Percentiles rank a stretch among this genome's conserved stretches.
Conservation (phyloP, 768 basidiomycete species). For the Mycena alexandri region DNA sequence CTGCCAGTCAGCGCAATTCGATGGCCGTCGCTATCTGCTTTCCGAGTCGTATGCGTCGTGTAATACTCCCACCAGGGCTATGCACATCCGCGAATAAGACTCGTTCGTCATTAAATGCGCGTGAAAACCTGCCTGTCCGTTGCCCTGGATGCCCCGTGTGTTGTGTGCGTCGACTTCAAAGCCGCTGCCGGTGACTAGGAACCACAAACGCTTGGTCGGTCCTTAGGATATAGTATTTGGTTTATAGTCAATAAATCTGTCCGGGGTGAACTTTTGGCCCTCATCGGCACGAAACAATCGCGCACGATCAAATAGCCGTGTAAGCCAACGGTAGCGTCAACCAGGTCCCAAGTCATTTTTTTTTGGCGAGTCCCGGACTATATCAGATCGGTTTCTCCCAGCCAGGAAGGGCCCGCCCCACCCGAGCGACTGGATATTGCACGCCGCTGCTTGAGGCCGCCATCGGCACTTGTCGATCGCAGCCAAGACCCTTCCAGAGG, state of each 20-base stretch:
- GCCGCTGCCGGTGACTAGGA: slow-evolving; percentile 67
- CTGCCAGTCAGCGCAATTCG: slow-evolving; percentile 71
- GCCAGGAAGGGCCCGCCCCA: slow-evolving; percentile 37
- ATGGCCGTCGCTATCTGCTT: slow-evolving; percentile 67
- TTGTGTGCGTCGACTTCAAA: slow-evolving; percentile 68
- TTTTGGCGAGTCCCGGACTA: too few species aligned
- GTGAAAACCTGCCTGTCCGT: slow-evolving; percentile 59
- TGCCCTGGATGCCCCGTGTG: slow-evolving; percentile 68
- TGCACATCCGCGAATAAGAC: background rate
- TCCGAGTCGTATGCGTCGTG: slow-evolving; percentile 56
- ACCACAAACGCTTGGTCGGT: slow-evolving; percentile 76
- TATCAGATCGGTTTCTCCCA: too few species aligned
- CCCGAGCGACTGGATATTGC: too few species aligned
- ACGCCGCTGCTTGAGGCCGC: too few species aligned
- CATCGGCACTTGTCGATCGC: slow-evolving; percentile 52
- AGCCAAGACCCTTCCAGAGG: slow-evolving; percentile 42
- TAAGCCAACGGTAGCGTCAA: slow-evolving; percentile 39
- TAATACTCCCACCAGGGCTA: slow-evolving; percentile 71
- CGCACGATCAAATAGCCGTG: slow-evolving; percentile 51
- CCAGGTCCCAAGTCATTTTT: slow-evolving; percentile 55
- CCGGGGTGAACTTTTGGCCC: slow-evolving; percentile 69
- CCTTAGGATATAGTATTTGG: too few species aligned
- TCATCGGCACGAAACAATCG: background rate
- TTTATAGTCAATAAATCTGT: slow-evolving; percentile 68
- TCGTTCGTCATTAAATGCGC: too few species aligned